Percentiles rank a stretch among this genome's conserved stretches.
phyloP scores from a whole-genome alignment of 2,329 filamentous ascomycete species.

The Penicillium sp. region DNA sequence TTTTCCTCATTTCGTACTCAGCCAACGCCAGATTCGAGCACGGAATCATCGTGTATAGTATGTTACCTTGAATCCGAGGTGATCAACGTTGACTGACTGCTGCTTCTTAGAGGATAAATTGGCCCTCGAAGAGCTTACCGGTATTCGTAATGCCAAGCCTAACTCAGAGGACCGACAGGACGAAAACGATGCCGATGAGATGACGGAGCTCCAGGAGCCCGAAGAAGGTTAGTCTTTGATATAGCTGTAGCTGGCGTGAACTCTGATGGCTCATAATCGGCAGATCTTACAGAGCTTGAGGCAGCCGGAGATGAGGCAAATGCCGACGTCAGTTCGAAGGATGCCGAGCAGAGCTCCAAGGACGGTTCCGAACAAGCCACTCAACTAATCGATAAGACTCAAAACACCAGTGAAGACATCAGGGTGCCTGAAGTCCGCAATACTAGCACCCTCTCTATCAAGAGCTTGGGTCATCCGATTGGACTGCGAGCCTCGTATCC shows the following conservation, averaged over 20 bases:
- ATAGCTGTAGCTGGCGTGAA: not conserved
- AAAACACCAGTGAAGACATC: not conserved
- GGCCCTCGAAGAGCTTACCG: not conserved
- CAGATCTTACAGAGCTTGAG: not conserved
- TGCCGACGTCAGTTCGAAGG: not conserved
- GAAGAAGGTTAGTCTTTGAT: not conserved
- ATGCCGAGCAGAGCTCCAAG: not conserved
- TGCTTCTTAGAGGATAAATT: constrained; percentile 6
- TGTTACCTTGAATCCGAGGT: not conserved
- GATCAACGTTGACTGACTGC: not conserved
- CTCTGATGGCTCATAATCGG: not conserved
- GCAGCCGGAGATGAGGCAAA: not conserved
- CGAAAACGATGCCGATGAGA: not conserved
- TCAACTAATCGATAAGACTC: not conserved
- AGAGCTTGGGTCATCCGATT: constrained; percentile 7
- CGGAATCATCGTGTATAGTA: constrained; percentile 16
- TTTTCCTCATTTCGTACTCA: constrained; percentile 16
- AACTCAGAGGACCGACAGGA: not conserved
- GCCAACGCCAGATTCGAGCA: constrained; percentile 12
- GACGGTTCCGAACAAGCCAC: not conserved
- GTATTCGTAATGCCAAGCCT: not conserved
- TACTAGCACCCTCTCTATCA: constrained; percentile 1
- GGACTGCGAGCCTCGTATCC: constrained; percentile 8
- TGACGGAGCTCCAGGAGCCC: not conserved
- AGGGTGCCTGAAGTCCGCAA: not conserved